These are phyloP conservation scores for Bipolaris gigantea DNA, from an alignment of 2,329 filamentous ascomycete genomes.

Conservation along the genomic window DNA sequence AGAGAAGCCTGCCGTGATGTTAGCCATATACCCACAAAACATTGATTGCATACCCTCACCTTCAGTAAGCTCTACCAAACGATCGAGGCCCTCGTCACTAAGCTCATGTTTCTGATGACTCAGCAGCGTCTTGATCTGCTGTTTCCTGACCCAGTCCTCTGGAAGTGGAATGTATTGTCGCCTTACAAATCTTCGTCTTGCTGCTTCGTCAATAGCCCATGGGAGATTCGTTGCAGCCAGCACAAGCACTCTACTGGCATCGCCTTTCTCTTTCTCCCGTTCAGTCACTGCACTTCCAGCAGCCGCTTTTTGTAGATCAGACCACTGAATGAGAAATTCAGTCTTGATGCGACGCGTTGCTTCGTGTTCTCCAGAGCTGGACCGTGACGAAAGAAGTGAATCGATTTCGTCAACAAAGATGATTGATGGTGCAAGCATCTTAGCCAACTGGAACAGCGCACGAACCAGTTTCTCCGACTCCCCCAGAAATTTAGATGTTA, in stretches of 20 bases:
- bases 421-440: constrained; percentile 86
- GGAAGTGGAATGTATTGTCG: constrained; percentile 95
- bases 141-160: constrained; percentile 76
- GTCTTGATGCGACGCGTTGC: constrained; percentile 94
- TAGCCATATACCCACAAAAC: neutral
- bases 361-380: constrained; percentile 80
- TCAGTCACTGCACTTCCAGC: constrained; percentile 74
- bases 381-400: constrained; percentile 81
- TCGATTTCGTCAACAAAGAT: constrained; percentile 99
- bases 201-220: constrained; percentile 97
- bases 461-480: constrained; percentile 96
- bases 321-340: constrained; percentile 97
- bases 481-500: constrained; percentile 94
- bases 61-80: constrained; percentile 78
- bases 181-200: constrained; percentile 83
- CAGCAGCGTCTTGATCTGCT: constrained; percentile 77
- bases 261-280: constrained; percentile 70
- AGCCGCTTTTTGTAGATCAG: constrained; percentile 86
- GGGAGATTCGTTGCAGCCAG: constrained; percentile 94
- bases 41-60: constrained; percentile 57
- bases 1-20: constrained; percentile 73
- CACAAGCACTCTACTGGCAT: constrained; percentile 86
- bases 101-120: constrained; percentile 86
- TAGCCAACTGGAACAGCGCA: constrained; percentile 87
- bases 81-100: constrained; percentile 68